A percentile compares a stretch with the other conserved stretches of the same genome.
Evolutionary conservation across 164 flowering plant genomes (phyloP).

Genomic region (Annona cherimola): DNA sequence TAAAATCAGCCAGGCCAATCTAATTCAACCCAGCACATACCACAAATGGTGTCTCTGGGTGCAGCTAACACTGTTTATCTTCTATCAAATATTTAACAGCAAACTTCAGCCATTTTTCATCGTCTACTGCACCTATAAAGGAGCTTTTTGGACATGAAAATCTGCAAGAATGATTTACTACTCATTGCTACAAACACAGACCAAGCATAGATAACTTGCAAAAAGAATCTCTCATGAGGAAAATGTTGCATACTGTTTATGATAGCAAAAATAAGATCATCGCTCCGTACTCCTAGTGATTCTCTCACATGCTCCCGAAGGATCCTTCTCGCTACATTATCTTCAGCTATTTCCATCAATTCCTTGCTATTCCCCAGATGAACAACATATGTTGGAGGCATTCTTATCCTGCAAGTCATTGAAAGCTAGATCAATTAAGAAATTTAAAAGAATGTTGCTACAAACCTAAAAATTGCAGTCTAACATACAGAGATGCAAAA

Average conservation of each 20-base stretch:
- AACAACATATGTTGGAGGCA: constrained; percentile 94
- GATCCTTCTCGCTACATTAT: constrained; percentile 77
- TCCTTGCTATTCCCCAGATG: constrained; percentile 98
- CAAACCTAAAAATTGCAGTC: not conserved
- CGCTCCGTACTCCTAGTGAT: constrained; percentile 78
- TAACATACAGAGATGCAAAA: not conserved
- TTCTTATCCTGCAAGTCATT: constrained; percentile 52
- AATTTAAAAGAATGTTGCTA: not conserved
- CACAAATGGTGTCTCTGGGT: not conserved
- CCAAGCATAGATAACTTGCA: not conserved
- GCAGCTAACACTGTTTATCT: not conserved
- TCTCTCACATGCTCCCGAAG: constrained; percentile 93
- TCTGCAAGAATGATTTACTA: not conserved
- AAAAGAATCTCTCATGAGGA: not conserved
- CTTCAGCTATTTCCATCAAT: constrained; percentile 91
- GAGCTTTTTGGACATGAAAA: constrained; percentile 1
- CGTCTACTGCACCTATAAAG: not conserved
- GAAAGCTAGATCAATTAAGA: not conserved
- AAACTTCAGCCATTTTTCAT: not conserved
- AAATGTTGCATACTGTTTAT: constrained; percentile 68
- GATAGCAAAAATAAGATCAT: constrained; percentile 83
- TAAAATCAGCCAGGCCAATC: not conserved
- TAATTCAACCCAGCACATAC: not conserved
- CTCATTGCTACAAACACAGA: not conserved
- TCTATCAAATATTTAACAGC: not conserved